Base-by-base conservation (phyloP, 257 asterid species). In the Scutellaria galericulata region DNA sequence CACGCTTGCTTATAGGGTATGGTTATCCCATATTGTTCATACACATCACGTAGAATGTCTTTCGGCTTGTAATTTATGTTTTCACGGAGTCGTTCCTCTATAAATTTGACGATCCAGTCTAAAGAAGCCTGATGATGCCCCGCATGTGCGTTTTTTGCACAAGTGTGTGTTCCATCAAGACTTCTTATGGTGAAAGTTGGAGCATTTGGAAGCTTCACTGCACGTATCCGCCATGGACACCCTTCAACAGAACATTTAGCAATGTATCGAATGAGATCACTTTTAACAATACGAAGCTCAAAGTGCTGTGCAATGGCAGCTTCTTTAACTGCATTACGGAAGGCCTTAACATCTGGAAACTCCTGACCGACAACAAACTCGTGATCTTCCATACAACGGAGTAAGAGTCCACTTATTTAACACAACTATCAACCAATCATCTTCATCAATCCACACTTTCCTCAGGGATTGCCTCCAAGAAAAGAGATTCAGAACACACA, bases 141-240 rank as follows among this genome's bases (percentile, higher is more conserved):
- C 56, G 82, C 64, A 73, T 83, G 90, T 9, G 92, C 92, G 37
- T 80, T 88, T 73, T 72, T 79, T 12, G 88, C 91, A 45, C 92
- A 90, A 1, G 91, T 88, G 74, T 88, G 96, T 10, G 80, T 61
- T 39, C 84, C 87, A 42, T 85, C 91, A 20, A 90, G 86, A 80
- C 89, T 90, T 75, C 92, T 67, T 75, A 90, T 76, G 7, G 87
- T 51, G 79, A 90, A 90, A 37, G 91, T 88, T 9, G 87, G 85
- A 70, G 86, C 86, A 73, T 86, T 90, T 3, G 92, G 89, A 71
- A 88, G 87, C 87, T 88, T 90, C 65, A 85, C 90, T 22, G 95
- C 96, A 70, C 96, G 96, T 76, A 90, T 86, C 40, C 88, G 92
- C 96, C 96, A 90, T 0, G 95, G 96, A 71, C 96, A 90, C 64